Evolutionary conservation across 352 stramenopile genomes (phyloP).

Genomic region (Plasmopara muralis): DNA sequence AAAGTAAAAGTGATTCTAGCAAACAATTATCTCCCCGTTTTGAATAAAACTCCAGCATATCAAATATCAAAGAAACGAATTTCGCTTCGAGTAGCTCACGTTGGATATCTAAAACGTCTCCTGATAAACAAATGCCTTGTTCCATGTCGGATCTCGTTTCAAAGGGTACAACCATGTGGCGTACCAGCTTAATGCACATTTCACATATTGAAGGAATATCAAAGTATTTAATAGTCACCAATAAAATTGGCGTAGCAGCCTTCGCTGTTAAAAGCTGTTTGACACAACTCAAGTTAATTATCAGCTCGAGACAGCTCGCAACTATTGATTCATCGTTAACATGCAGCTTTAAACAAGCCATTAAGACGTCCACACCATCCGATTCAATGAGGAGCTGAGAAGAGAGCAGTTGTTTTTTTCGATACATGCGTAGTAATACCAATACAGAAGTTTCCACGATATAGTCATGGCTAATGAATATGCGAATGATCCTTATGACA

Average conservation of each 20-base stretch:
- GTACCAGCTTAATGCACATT: slow-evolving; percentile 16
- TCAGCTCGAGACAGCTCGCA: slow-evolving; percentile 7
- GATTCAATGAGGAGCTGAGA: slow-evolving; percentile 13
- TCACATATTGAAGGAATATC: slow-evolving; percentile 11
- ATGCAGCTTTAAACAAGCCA: slow-evolving; percentile 19
- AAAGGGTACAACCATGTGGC: slow-evolving; percentile 13
- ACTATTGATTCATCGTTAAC: slow-evolving; percentile 15
- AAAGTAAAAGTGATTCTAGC: slow-evolving; percentile 20
- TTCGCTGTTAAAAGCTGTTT: slow-evolving; percentile 6
- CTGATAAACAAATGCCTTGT: background rate
- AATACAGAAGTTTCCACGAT: slow-evolving; percentile 16
- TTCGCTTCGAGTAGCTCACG: slow-evolving; percentile 16
- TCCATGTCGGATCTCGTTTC: background rate
- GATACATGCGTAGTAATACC: slow-evolving; percentile 11
- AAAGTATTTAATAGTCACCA: slow-evolving; percentile 10
- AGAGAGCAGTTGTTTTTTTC: background rate
- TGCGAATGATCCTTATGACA: slow-evolving; percentile 9
- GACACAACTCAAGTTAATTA: slow-evolving; percentile 4
- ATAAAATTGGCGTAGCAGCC: slow-evolving; percentile 8
- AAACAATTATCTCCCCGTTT: slow-evolving; percentile 8
- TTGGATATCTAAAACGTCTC: slow-evolving; percentile 4
- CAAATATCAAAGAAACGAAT: slow-evolving; percentile 18
- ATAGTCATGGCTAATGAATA: slow-evolving; percentile 22
- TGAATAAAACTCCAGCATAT: slow-evolving; percentile 24
- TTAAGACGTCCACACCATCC: slow-evolving; percentile 11